phyloP scores from a whole-genome alignment of 1,139 yeast species.

The Geotrichum citri-aurantii region DNA sequence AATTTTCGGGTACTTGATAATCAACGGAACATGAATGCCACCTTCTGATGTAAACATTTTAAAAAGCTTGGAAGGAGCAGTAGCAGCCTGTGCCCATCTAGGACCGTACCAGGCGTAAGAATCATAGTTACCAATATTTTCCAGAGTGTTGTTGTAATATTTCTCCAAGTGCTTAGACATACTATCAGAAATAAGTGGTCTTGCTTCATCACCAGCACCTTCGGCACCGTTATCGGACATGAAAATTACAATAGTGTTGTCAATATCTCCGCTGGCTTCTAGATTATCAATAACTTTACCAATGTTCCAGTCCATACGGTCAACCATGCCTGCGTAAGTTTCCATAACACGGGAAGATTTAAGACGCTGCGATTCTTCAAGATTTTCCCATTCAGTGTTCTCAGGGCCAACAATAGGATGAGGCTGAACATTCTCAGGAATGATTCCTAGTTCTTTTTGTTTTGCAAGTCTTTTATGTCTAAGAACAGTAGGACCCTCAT shows the following conservation, averaged over 20 bases:
- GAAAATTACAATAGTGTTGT: conserved; percentile 49
- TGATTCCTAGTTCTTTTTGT: conserved; percentile 43
- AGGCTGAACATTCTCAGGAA: conserved; percentile 43
- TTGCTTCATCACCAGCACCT: conserved; percentile 52
- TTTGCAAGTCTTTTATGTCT: conserved; percentile 39
- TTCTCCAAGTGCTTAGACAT: conserved; percentile 33
- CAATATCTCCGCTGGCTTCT: conserved; percentile 41
- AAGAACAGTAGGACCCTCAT: conserved; percentile 45
- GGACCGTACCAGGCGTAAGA: conserved; percentile 52
- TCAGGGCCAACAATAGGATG: conserved; percentile 44
- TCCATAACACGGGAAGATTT: conserved; percentile 47
- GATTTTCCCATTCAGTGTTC: conserved; percentile 42
- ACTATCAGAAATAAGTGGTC: conserved; percentile 39
- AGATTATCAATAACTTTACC: conserved; percentile 45
- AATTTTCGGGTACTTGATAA: conserved; percentile 25
- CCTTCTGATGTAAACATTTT: conserved; percentile 52
- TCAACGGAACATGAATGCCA: conserved; percentile 51
- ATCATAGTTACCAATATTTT: conserved; percentile 45
- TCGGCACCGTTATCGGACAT: conserved; percentile 61
- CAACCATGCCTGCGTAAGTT: conserved; percentile 59
- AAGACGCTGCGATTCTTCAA: conserved; percentile 36
- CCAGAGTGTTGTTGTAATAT: conserved; percentile 42
- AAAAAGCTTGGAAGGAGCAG: conserved; percentile 50
- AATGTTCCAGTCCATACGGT: conserved; percentile 44
- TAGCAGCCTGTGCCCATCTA: conserved; percentile 63